phyloP scores from a whole-genome alignment of 2,329 filamentous ascomycete genomes.

The Alternaria panax region DNA sequence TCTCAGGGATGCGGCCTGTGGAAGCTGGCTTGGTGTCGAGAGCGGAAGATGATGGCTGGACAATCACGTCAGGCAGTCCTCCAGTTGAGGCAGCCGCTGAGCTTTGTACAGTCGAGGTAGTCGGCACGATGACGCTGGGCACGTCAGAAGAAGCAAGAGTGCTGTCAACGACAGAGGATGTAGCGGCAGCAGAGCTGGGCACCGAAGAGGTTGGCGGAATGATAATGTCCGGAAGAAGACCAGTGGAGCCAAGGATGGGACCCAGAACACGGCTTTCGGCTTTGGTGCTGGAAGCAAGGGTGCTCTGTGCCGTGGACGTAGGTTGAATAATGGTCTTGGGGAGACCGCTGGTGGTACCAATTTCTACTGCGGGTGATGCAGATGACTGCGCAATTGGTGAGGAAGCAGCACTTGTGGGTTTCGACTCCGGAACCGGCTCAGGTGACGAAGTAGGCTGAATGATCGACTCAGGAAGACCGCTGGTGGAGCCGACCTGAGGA shows the following conservation, averaged over 20 bases:
- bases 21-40: slow-evolving; percentile 20
- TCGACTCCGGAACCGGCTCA: slow-evolving; percentile 6
- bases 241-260: slow-evolving; percentile 13
- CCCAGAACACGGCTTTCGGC: neutral
- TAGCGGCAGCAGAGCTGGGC: neutral
- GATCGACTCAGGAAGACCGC: slow-evolving; percentile 20
- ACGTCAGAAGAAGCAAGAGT: neutral
- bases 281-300: neutral
- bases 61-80: slow-evolving; percentile 6
- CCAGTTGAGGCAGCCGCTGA: slow-evolving; percentile 6
- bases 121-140: neutral
- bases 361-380: neutral
- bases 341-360: slow-evolving; percentile 14
- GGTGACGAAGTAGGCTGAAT: slow-evolving; percentile 21
- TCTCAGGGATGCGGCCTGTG: slow-evolving; percentile 33
- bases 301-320: slow-evolving; percentile 6
- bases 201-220: slow-evolving; percentile 9
- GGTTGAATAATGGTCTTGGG: slow-evolving; percentile 12
- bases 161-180: neutral
- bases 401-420: slow-evolving; percentile 8
- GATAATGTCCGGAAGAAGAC: slow-evolving; percentile 13
- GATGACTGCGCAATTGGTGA: slow-evolving; percentile 3
- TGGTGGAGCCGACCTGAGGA: slow-evolving; percentile 20
- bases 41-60: slow-evolving; percentile 11
- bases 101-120: neutral